These are phyloP conservation scores for Podaxis mareebaensis DNA, from an alignment of 768 basidiomycete species.

Conservation along the genomic window DNA sequence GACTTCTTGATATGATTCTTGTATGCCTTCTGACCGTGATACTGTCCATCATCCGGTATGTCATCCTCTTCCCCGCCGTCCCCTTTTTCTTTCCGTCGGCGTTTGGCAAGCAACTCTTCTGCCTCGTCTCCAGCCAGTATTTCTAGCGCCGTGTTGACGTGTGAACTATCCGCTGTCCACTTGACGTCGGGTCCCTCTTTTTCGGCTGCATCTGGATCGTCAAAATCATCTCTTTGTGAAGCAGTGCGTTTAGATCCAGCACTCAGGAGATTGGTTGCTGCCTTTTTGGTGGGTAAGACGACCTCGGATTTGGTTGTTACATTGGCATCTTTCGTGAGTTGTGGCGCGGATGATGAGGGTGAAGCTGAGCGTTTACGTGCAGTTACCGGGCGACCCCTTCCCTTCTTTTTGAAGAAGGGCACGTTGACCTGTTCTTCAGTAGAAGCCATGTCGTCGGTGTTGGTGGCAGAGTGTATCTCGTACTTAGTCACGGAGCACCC, in stretches of 20 bases:
- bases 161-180: conserved; percentile 77
- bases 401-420: conserved; percentile 83
- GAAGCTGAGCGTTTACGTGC: conserved; percentile 74
- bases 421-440: conserved; percentile 48
- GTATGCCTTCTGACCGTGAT: conserved; percentile 84
- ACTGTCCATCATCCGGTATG: conserved; percentile 80
- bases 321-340: conserved; percentile 22
- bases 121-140: conserved; percentile 84
- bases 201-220: conserved; percentile 49
- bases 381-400: conserved; percentile 75
- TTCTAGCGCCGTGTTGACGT: conserved; percentile 69
- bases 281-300: conserved; percentile 73
- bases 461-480: conserved; percentile 2
- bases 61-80: conserved; percentile 57
- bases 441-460: conserved; percentile 38
- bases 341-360: conserved; percentile 39
- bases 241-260: conserved; percentile 49
- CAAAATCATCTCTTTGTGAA: conserved; percentile 65
- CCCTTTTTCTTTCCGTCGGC: conserved; percentile 54
- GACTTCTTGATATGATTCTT: conserved; percentile 78
- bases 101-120: conserved; percentile 73
- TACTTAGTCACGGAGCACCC: background rate
- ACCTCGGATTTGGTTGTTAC: conserved; percentile 65
- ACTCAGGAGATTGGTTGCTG: conserved; percentile 65
- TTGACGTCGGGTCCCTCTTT: conserved; percentile 71